A percentile compares a stretch with the other conserved stretches of the same genome.
phyloP scores from a whole-genome alignment of 2,329 filamentous ascomycete species.

The Chrysoporthe cubensis region DNA sequence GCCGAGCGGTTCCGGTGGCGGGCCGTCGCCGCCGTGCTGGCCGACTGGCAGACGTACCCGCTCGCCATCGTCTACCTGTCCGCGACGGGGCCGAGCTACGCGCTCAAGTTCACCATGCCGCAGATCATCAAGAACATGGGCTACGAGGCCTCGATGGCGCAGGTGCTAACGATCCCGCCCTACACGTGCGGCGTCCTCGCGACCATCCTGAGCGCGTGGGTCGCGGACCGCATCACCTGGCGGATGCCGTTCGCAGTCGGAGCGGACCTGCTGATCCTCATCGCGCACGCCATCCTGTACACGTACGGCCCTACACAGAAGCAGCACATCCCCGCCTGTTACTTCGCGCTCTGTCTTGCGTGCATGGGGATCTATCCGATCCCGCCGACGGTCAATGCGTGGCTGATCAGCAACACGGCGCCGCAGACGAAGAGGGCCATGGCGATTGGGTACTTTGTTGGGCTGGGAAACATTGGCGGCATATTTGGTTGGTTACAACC shows the following conservation, averaged over 20 bases:
- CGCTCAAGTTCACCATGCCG: slow-evolving; percentile 36
- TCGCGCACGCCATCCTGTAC: slow-evolving; percentile 63
- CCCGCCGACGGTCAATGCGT: slow-evolving; percentile 65
- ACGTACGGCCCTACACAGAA: slow-evolving; percentile 56
- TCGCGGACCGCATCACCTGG: slow-evolving; percentile 67
- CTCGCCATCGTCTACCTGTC: slow-evolving; percentile 49
- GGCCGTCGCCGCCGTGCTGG: slow-evolving; percentile 43
- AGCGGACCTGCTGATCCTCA: slow-evolving; percentile 61
- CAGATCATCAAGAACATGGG: slow-evolving; percentile 44
- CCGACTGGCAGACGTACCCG: slow-evolving; percentile 52
- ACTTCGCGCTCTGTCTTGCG: slow-evolving; percentile 69
- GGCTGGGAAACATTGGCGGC: slow-evolving; percentile 44
- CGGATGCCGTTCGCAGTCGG: slow-evolving; percentile 70
- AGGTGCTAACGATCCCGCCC: slow-evolving; percentile 61
- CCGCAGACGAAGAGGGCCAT: slow-evolving; percentile 42
- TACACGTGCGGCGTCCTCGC: slow-evolving; percentile 65
- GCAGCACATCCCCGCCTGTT: slow-evolving; percentile 57
- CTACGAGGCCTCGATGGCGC: slow-evolving; percentile 39
- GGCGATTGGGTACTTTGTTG: slow-evolving; percentile 44
- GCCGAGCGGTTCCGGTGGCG: slow-evolving; percentile 40
- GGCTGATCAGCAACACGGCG: slow-evolving; percentile 71
- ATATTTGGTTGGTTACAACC: slow-evolving; percentile 38
- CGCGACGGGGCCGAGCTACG: slow-evolving; percentile 41
- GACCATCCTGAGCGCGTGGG: slow-evolving; percentile 65
- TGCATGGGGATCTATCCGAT: slow-evolving; percentile 73